Conservation (phyloP, 2,329 filamentous ascomycete genomes). For the Monosporascus sp. region DNA sequence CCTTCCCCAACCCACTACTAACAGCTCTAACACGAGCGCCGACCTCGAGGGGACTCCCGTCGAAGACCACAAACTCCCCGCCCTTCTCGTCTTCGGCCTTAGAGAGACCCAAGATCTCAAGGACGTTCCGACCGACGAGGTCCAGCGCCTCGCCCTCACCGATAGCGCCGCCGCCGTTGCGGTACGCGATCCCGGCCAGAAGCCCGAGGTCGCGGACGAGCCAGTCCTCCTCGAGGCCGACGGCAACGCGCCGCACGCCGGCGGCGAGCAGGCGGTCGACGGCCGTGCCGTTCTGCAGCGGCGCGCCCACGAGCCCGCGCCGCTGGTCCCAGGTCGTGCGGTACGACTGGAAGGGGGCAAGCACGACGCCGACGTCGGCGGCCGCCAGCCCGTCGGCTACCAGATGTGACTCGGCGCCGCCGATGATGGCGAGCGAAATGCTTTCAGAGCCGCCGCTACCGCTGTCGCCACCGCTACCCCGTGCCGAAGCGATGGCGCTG, state of each 20-base stretch:
- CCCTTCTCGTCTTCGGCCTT: conserved; percentile 15
- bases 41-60: conserved; percentile 58
- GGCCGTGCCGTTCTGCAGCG: conserved; percentile 59
- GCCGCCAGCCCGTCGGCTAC: conserved; percentile 52
- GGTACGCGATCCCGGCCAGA: conserved; percentile 53
- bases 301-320: conserved; percentile 57
- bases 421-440: conserved; percentile 53
- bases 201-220: conserved; percentile 54
- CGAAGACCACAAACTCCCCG: conserved; percentile 54
- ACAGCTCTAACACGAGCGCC: conserved; percentile 50
- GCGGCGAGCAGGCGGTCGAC: conserved; percentile 53
- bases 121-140: conserved; percentile 52
- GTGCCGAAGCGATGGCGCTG: conserved; percentile 21
- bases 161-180: conserved; percentile 51
- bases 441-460: not conserved
- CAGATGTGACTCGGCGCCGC: conserved; percentile 58
- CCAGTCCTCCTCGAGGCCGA: conserved; percentile 59
- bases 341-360: conserved; percentile 54
- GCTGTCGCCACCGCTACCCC: conserved; percentile 2
- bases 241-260: conserved; percentile 48
- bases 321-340: conserved; percentile 54
- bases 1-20: conserved; percentile 33
- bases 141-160: conserved; percentile 49
- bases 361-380: conserved; percentile 52
- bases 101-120: conserved; percentile 49